Evolutionary conservation across 2,329 filamentous ascomycete genomes (phyloP).

Genomic region (Byssoonygena ceratinophila): DNA sequence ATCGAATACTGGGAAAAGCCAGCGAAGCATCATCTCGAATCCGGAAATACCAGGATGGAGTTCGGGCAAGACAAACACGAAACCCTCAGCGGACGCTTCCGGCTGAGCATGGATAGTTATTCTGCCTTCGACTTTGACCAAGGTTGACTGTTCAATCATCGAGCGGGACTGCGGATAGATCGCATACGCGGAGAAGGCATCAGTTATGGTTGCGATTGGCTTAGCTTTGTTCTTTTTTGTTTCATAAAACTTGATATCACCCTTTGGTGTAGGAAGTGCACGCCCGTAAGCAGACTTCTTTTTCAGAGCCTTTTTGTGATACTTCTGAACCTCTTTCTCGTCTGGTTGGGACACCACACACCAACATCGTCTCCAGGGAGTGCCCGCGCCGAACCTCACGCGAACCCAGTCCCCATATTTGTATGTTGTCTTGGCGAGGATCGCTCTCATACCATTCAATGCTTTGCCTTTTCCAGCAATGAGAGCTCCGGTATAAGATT

Average conservation of each 20-base stretch:
- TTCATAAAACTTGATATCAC: slow-evolving; percentile 91
- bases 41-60: slow-evolving; percentile 81
- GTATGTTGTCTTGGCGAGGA: slow-evolving; percentile 70
- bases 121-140: slow-evolving; percentile 85
- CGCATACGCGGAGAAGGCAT: slow-evolving; percentile 85
- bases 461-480: slow-evolving; percentile 87
- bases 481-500: slow-evolving; percentile 90
- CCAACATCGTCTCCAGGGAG: slow-evolving; percentile 94
- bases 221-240: slow-evolving; percentile 78
- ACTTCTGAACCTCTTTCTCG: slow-evolving; percentile 81
- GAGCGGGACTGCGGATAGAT: slow-evolving; percentile 93
- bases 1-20: slow-evolving; percentile 88
- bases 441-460: slow-evolving; percentile 78
- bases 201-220: slow-evolving; percentile 82
- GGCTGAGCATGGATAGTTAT: slow-evolving; percentile 77
- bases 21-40: slow-evolving; percentile 90
- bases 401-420: slow-evolving; percentile 86
- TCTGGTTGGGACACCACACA: slow-evolving; percentile 87
- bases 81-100: slow-evolving; percentile 60
- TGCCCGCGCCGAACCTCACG: slow-evolving; percentile 89
- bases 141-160: slow-evolving; percentile 83
- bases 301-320: slow-evolving; percentile 67
- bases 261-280: slow-evolving; percentile 59
- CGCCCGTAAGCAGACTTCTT: slow-evolving; percentile 80
- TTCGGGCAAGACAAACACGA: slow-evolving; percentile 97